Base-by-base conservation (phyloP, 495 filamentous ascomycete genomes). In the Ramalina intermedia region DNA sequence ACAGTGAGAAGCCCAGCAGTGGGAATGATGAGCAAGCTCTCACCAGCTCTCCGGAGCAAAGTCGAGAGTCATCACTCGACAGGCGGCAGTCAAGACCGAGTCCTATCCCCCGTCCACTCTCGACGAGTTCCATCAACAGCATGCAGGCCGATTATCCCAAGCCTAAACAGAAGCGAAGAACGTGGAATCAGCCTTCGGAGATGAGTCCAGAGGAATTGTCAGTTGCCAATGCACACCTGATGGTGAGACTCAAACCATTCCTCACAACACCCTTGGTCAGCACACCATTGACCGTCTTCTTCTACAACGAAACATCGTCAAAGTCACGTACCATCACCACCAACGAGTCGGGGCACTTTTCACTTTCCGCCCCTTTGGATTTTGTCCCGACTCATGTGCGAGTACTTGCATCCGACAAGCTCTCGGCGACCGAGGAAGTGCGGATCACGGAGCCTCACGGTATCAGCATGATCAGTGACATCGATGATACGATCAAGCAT, bases 401-500 rank as follows among this genome's bases (percentile, higher is more conserved):
- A 21, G 80, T 96, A 2, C 66, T 96, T 18, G 91, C 87, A 12
- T 91, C 80, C 16, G 88, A 95, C 63, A 74, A 81, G 36, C 70
- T 99, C 5, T 94, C 88, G 9, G 79, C 77, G 7, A 82, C 80
- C 1, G 81, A 87, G 52, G 73, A 80, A 13, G 73, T 96, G 35
- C 68, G 76, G 37, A 69, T 94, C 24, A 85, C 83, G 16, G 82
- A 93, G 46, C 74, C 84, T 0, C 68, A 62, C n/a, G 91, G 91
- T 20, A 73, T 99, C 53, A 96, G 89, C 59, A 48, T 99, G 46
- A 96, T 99, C 58, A 96, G 87, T 59, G 91, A 99, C 57, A 89
- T 99, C 50, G 91, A 99, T 59, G 91, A 99, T 63, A 99, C 91
- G 0, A 83, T 99, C 51, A 99, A 99, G 61, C 86, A 87, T 55